A percentile compares a stretch with the other conserved stretches of the same genome.
Conservation (phyloP, 2,329 filamentous ascomycete species). For the Penicillium sp. region DNA sequence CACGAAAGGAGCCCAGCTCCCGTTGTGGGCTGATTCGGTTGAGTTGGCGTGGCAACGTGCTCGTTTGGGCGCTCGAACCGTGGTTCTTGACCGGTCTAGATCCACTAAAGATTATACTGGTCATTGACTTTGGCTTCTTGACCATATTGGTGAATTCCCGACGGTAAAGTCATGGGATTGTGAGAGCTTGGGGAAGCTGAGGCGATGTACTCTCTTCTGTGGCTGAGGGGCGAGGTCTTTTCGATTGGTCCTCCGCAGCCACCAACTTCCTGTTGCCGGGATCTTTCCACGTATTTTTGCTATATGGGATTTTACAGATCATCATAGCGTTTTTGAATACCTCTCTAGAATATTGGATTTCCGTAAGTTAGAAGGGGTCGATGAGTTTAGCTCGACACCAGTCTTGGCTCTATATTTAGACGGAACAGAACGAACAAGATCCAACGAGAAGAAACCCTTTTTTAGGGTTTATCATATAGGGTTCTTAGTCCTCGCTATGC, state of each 20-base stretch:
- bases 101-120: not conserved
- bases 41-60: slow-evolving; percentile 11
- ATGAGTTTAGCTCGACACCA: not conserved
- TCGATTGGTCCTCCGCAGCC: not conserved
- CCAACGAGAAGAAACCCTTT: not conserved
- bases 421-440: not conserved
- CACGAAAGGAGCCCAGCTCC: not conserved
- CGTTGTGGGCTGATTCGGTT: not conserved
- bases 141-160: not conserved
- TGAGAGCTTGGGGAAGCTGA: not conserved
- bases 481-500: not conserved
- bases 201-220: not conserved
- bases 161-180: not conserved
- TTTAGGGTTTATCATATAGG: not conserved
- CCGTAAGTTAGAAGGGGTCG: not conserved
- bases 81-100: not conserved
- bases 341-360: not conserved
- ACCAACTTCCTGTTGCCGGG: not conserved
- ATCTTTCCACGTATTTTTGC: not conserved
- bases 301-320: not conserved
- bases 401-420: not conserved
- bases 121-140: not conserved
- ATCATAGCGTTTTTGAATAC: not conserved
- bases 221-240: not conserved
- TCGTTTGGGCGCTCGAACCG: not conserved